Evolutionary conservation across 2,329 filamentous ascomycete genomes (phyloP), one percentile per base, ranked within the genome.

Genomic region (Sarocladiaceae sp.): DNA sequence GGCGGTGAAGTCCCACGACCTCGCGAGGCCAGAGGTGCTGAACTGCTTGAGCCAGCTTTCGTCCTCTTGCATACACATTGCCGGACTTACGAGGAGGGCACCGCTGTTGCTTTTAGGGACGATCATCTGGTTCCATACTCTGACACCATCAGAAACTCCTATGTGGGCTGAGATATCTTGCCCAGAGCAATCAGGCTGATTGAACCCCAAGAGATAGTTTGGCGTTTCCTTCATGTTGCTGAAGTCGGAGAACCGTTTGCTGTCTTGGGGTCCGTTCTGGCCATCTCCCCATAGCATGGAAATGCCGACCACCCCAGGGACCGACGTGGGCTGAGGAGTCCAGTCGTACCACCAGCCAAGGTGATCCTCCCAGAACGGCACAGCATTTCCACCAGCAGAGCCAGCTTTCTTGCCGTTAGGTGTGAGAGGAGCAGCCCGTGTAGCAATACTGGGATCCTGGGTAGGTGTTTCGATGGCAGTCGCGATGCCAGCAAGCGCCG

Each of bases 91-190:
- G 79, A 86, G 49, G 65, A 77, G 23, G 74, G 75, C 8, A 72
- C 78, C 8, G 78, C 83, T 26, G 66, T 89, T 22, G 73, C 90
- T 26, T 75, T 89, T 23, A 84, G 89, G 3, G 88, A 82, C 59
- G 85, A 90, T 64, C 83, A 82, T 23, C 70, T 74, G 26, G 68
- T 80, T 50, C 74, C 78, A n/a, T 72, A 75, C 10, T 66, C 66
- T 5, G 65, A 57, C 67, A 31, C 77, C 77, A 2, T 71, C 63
- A 31, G 37, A 36, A 3, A 57, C 56, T 15, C 42, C 39, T 12
- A 57, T 55, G 44, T 56, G 22, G 8, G 56, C 56, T 12, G 56
- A 57, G n/a, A 53, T 15, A 39, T 55, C 53, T 7, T 48, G 48
- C 10, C 51, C 56, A 2, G 37, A 31, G 51, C 56, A 56, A 35